Evolutionary conservation across 108 stramenopile genomes (phyloP).

Genomic region (Cyclotella choctawhatcheeana): DNA sequence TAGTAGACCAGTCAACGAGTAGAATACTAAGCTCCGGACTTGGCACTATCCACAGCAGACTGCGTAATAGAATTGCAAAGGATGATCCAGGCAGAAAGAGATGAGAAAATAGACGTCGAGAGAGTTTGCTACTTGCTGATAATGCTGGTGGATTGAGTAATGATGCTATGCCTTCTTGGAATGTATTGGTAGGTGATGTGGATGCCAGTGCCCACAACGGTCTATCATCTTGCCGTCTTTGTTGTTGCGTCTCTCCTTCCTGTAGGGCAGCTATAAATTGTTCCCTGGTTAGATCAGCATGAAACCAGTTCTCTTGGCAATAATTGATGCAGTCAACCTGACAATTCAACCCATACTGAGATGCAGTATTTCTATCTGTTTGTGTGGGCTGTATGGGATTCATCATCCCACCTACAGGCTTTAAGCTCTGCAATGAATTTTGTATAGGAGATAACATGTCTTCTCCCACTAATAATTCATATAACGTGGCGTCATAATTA

Average conservation of each 20-base stretch:
- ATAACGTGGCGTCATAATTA: constrained; percentile 59
- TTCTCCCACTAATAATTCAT: constrained; percentile 75
- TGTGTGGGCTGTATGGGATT: constrained; percentile 66
- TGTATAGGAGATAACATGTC: constrained; percentile 28
- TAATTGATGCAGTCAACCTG: constrained; percentile 75
- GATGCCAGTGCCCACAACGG: constrained; percentile 79
- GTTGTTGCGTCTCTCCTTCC: not conserved
- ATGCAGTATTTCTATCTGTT: constrained; percentile 62
- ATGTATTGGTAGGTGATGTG: constrained; percentile 54
- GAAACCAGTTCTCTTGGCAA: constrained; percentile 63
- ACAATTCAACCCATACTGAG: constrained; percentile 66
- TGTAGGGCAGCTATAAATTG: constrained; percentile 51
- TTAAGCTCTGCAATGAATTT: not conserved
- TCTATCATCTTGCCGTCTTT: constrained; percentile 3
- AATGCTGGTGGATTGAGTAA: constrained; percentile 57
- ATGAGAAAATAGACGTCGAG: constrained; percentile 79
- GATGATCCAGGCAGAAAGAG: constrained; percentile 72
- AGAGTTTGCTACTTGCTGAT: constrained; percentile 25
- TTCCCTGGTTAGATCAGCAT: constrained; percentile 78
- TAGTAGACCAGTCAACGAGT: constrained; percentile 77
- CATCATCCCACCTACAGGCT: not conserved
- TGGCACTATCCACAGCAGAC: constrained; percentile 71
- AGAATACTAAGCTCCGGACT: constrained; percentile 77
- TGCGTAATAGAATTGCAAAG: constrained; percentile 56
- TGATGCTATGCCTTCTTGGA: constrained; percentile 61